Evolutionary conservation across 1,139 yeast species (phyloP).

Genomic region (Oligophagozyma castellii): DNA sequence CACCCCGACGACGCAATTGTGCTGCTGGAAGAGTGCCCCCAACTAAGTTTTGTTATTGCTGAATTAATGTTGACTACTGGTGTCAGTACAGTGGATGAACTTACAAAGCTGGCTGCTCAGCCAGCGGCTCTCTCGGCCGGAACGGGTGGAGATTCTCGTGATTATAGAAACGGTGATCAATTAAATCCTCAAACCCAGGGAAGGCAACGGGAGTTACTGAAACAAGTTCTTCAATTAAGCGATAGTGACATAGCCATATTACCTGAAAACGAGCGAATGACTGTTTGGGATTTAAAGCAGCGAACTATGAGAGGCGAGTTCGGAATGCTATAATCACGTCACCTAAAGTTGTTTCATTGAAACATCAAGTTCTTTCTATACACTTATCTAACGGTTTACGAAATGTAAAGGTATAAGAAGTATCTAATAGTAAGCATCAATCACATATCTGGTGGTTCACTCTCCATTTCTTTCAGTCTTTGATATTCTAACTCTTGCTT

Average conservation of each 20-base stretch:
- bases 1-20: slow-evolving; percentile 52
- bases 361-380: too few species aligned
- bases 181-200: slow-evolving; percentile 32
- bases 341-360: not conserved
- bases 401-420: too few species aligned
- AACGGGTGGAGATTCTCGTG: slow-evolving; percentile 5
- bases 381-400: too few species aligned
- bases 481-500: slow-evolving; percentile 25
- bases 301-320: slow-evolving; percentile 25
- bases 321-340: slow-evolving; percentile 7
- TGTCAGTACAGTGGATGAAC: slow-evolving; percentile 21
- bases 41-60: slow-evolving; percentile 66
- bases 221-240: slow-evolving; percentile 42
- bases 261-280: slow-evolving; percentile 42
- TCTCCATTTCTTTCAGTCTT: slow-evolving; percentile 24
- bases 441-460: slow-evolving; percentile 25
- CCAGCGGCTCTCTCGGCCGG: slow-evolving; percentile 6
- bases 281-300: slow-evolving; percentile 25
- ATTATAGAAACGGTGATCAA: slow-evolving; percentile 5
- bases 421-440: not conserved
- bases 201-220: slow-evolving; percentile 40
- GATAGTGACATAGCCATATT: slow-evolving; percentile 51
- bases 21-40: slow-evolving; percentile 60
- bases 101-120: slow-evolving; percentile 22
- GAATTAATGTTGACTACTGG: slow-evolving; percentile 51